These are phyloP conservation scores for Barnettozyma botsteinii DNA, from an alignment of 805 yeast species.

Conservation along the genomic window DNA sequence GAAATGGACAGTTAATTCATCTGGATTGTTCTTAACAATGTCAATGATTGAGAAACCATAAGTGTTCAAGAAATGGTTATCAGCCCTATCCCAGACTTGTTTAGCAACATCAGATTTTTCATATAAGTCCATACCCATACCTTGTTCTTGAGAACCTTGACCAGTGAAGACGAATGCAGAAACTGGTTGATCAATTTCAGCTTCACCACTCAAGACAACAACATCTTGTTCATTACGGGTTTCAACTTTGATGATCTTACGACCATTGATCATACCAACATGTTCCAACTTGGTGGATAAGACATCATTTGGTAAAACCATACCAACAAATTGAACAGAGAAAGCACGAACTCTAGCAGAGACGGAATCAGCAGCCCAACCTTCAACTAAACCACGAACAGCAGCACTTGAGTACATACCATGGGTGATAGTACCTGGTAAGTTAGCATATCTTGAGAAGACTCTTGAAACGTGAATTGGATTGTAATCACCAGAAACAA, in stretches of 20 bases:
- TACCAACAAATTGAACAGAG: conserved; percentile 85
- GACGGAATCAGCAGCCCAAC: conserved; percentile 97
- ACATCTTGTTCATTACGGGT: conserved; percentile 79
- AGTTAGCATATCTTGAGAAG: conserved; percentile 85
- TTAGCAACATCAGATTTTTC: conserved; percentile 86
- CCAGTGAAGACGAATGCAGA: conserved; percentile 98
- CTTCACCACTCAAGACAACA: conserved; percentile 86
- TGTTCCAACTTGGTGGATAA: conserved; percentile 87
- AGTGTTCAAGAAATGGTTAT: conserved; percentile 81
- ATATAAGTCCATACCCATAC: conserved; percentile 99
- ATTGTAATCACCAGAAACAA: conserved; percentile 96
- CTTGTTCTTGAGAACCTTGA: conserved; percentile 99
- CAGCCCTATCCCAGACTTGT: conserved; percentile 98
- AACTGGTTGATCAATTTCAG: conserved; percentile 97
- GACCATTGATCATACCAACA: conserved; percentile 98
- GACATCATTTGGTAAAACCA: conserved; percentile 95
- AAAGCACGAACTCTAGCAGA: conserved; percentile 94
- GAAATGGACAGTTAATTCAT: conserved; percentile 89
- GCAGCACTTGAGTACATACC: conserved; percentile 99
- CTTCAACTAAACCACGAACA: conserved; percentile 90
- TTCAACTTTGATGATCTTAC: conserved; percentile 92
- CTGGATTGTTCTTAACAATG: conserved; percentile 93
- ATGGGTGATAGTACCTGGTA: conserved; percentile 97
- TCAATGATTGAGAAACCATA: conserved; percentile 97
- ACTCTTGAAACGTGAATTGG: conserved; percentile 97